Evolutionary conservation across 345 rosid genomes (phyloP).

Genomic region (Hibiscus syriacus): DNA sequence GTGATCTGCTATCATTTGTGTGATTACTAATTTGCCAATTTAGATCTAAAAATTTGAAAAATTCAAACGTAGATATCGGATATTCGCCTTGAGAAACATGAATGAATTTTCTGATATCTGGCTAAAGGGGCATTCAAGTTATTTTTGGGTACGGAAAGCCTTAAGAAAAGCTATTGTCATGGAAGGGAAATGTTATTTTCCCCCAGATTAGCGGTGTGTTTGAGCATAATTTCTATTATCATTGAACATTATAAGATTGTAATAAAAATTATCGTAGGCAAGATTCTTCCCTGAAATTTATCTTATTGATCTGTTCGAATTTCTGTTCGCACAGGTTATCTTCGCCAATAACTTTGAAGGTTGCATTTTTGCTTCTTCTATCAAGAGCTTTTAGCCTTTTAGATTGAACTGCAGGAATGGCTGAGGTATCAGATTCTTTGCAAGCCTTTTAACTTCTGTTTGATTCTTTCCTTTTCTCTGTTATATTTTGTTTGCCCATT

Average conservation of each 20-base stretch:
- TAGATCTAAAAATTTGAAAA: not conserved
- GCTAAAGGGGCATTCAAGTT: not conserved
- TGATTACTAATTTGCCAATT: not conserved
- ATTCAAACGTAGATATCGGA: not conserved
- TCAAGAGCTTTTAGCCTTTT: not conserved
- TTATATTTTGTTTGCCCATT: not conserved
- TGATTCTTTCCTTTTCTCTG: not conserved
- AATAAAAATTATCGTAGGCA: not conserved
- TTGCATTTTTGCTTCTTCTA: not conserved
- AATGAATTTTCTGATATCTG: not conserved
- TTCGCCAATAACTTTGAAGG: not conserved
- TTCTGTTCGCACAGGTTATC: conserved; percentile 6
- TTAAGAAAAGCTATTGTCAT: not conserved
- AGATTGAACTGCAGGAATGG: conserved; percentile 32
- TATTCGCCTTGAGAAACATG: not conserved
- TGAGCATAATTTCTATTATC: not conserved
- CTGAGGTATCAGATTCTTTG: conserved; percentile 43
- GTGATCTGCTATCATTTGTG: not conserved
- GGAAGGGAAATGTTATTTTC: too few relatives aligned
- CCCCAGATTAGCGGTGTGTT: not conserved
- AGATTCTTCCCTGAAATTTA: not conserved
- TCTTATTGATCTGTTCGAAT: not conserved
- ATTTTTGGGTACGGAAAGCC: not conserved
- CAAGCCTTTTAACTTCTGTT: not conserved
- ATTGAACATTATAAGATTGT: not conserved